Evolutionary conservation across 306 rosid species (phyloP).

Genomic region (Pyrus bretschneideri): DNA sequence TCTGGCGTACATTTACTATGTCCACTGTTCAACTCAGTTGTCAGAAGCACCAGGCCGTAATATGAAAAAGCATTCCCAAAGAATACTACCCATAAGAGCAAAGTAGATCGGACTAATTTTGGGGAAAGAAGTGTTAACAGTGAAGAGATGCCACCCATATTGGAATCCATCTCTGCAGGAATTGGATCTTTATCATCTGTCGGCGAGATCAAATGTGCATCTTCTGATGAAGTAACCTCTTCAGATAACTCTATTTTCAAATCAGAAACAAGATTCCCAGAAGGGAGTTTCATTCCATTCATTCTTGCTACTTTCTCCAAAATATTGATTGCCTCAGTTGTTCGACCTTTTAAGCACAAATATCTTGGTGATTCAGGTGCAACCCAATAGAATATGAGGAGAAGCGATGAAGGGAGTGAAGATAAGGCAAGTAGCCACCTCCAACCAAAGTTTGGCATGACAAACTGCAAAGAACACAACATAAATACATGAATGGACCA

Average conservation of each 20-base stretch:
- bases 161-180: constrained; percentile 30
- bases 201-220: constrained; percentile 44
- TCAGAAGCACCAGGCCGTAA: constrained; percentile 93
- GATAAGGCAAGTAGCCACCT: constrained; percentile 94
- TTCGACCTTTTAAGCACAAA: constrained; percentile 66
- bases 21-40: constrained; percentile 64
- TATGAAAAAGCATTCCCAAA: constrained; percentile 94
- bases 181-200: constrained; percentile 23
- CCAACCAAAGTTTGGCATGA: constrained; percentile 96
- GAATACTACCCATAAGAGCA: constrained; percentile 87
- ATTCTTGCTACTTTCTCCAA: constrained; percentile 82
- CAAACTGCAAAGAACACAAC: constrained; percentile 47
- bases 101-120: constrained; percentile 59
- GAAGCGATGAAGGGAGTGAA: constrained; percentile 73
- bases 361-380: constrained; percentile 94
- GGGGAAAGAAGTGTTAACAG: constrained; percentile 66
- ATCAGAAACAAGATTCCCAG: constrained; percentile 71
- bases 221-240: constrained; percentile 46
- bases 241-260: constrained; percentile 38
- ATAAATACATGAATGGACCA: constrained; percentile 15
- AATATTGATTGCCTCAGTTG: constrained; percentile 57
- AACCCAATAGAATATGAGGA: constrained; percentile 66
- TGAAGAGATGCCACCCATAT: constrained; percentile 48
- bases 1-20: constrained; percentile 44
- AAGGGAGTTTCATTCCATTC: constrained; percentile 67